Base-by-base conservation (phyloP, 1,284 basidiomycete species). In the Rhodotorula sp. region DNA sequence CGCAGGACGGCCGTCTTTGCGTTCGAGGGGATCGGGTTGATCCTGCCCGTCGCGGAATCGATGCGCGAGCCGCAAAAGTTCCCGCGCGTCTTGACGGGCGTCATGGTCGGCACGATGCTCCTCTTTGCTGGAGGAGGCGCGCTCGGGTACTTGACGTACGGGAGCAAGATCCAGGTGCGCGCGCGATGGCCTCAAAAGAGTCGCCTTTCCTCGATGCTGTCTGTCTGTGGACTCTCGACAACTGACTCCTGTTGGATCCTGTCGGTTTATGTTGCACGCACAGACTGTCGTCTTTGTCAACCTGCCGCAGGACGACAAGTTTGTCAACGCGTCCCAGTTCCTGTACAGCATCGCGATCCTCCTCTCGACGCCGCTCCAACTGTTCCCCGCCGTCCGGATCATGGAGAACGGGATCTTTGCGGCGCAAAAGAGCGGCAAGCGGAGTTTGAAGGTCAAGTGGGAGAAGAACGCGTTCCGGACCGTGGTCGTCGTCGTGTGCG, bases 331-430 rank as follows among this genome's bases (percentile, higher is more conserved):
- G 10, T 92, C 92, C 69, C 86, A 86, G 75, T 81, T 80, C 77
- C 78, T 83, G 48, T 79, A 84, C 83, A 90, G 91, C n/a, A 81
- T 95, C 58, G 96, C 95, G 15, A 99, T 98, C 81, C 85, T 98
- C 72, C 88, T 98, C 56, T 97, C 93, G 21, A 91, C 92, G 21
- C 96, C 96, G 0, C 87, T 99, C 6, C 94, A 97, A 81, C 89
- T 99, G 68, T 98, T 99, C 90, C 96, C 96, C 0, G 97, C 95
- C 1, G 89, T 97, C 61, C 88, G 94, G 59, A 98, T 99, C 80
- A 88, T 99, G 83, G 97, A 99, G 85, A 96, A 96, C 78, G 95
- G 92, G 3, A 80, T 99, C n/a, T 98, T 99, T 81, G 87, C 88
- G 64, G 43, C 61, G 12, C 34, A 43, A 15, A 78, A 81, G 68